phyloP scores from a whole-genome alignment of 1,284 basidiomycete genomes.

The Amylostereum areolatum region DNA sequence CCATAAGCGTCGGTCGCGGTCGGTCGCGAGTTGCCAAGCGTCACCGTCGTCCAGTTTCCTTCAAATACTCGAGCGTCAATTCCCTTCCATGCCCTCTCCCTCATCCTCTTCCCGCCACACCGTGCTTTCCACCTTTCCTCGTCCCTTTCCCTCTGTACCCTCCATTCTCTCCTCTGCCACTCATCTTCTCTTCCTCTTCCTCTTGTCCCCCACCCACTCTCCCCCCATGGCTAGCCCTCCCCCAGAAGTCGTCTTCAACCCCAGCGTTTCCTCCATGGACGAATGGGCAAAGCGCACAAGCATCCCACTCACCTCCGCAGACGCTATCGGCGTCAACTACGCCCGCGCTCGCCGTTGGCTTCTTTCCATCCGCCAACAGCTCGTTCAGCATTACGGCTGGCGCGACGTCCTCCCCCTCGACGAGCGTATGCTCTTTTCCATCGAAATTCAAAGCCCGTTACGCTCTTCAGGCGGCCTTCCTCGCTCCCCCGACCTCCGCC shows the following conservation, averaged over 20 bases:
- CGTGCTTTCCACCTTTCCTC: neutral
- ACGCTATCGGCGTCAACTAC: slow-evolving; percentile 71
- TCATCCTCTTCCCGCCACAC: neutral
- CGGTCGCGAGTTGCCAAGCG: too few species aligned
- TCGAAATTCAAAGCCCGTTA: slow-evolving; percentile 72
- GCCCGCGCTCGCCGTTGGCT: slow-evolving; percentile 74
- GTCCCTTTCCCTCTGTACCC: neutral
- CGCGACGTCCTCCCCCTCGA: slow-evolving; percentile 52
- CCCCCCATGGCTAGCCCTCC: slow-evolving; percentile 25
- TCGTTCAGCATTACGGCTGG: slow-evolving; percentile 66
- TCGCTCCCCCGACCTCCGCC: slow-evolving; percentile 62
- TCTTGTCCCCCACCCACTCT: slow-evolving; percentile 7
- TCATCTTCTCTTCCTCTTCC: slow-evolving; percentile 1
- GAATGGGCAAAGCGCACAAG: slow-evolving; percentile 70
- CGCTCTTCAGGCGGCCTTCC: slow-evolving; percentile 68
- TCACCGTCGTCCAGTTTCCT: too few species aligned
- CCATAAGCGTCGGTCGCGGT: too few species aligned
- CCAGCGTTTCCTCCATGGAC: slow-evolving; percentile 73
- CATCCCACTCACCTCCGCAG: slow-evolving; percentile 74
- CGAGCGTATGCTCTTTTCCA: slow-evolving; percentile 65
- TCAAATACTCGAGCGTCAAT: too few species aligned
- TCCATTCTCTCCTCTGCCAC: slow-evolving; percentile 1
- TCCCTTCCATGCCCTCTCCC: neutral
- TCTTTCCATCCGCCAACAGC: slow-evolving; percentile 48
- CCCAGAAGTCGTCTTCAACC: slow-evolving; percentile 66